Evolutionary conservation across 192 early-diverging fungal species (phyloP), one percentile per base, ranked within the genome.

Genomic region (Pilaira anomala): DNA sequence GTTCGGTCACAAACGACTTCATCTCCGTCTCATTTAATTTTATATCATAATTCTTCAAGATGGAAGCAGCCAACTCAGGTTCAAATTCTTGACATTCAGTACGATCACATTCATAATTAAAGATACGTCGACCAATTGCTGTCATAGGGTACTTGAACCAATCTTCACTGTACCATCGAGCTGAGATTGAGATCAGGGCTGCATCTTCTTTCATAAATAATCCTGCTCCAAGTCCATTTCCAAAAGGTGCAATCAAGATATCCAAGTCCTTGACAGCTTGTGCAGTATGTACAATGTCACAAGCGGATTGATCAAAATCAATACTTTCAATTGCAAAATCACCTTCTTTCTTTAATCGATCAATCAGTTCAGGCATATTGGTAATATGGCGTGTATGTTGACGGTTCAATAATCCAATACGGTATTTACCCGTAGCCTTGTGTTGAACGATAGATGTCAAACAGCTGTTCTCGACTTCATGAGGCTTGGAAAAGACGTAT

Each of bases 111-210:
- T 36, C 19, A 55, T 69, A 74, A 18, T 53, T 64, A n/a, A 61
- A 74, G 18, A 74, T 40, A 7, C 72, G 55, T 3, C 61, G 40
- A 6, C 72, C 72, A n/a, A 65, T 56, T 2, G 55, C 62, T 16
- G 67, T 65, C 62, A 69, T 61, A 5, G 62, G 36, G 21, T 25
- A 74, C 5, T 65, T 42, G 39, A 74, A 74, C 72, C 72, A 74
- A 14, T 55, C 36, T 25, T 74, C 72, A 9, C 41, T 62, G 14
- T 74, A 74, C 19, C 62, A 62, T 16, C 67, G 26, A n/a, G 60
- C 33, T 14, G 40, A 58, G 51, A 74, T 68, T 1, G 60, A 60
- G 1, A 74, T 29, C 0, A 74, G 7, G 2, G 65, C 45, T 14
- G 49, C 24, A n/a, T 69, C 52, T 0, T 58, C 30, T 33, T 66